phyloP scores from a whole-genome alignment of 1,284 basidiomycete genomes.

The Meira miltonrushii region DNA sequence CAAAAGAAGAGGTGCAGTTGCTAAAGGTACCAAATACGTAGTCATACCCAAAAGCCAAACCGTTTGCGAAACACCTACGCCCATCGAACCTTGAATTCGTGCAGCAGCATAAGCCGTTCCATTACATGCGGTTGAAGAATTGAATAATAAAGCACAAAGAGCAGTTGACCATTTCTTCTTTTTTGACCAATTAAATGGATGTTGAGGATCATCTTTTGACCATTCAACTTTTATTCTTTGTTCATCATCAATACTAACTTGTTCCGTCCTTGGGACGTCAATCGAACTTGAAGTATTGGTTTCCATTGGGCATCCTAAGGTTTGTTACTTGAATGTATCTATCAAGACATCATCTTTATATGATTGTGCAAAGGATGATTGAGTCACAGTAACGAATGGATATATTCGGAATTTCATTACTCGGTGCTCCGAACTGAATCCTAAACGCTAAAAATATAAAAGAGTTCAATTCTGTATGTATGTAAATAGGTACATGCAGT shows the following conservation, averaged over 20 bases:
- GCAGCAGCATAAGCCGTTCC: conserved; percentile 4
- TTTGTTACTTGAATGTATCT: too few species aligned
- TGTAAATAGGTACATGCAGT: too few species aligned
- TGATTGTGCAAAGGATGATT: too few species aligned
- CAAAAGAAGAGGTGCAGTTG: conserved; percentile 32
- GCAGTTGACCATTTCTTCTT: background rate
- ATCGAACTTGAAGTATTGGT: too few species aligned
- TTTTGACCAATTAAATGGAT: conserved; percentile 9
- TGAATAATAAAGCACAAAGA: background rate
- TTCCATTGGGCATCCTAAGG: too few species aligned
- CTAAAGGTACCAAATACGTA: conserved; percentile 27
- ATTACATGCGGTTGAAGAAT: conserved; percentile 7
- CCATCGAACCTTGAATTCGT: background rate
- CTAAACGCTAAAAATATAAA: too few species aligned
- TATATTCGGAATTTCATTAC: too few species aligned
- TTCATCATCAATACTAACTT: background rate
- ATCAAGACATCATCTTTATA: too few species aligned
- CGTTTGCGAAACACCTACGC: background rate
- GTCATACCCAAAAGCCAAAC: conserved; percentile 11
- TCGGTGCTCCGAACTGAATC: too few species aligned
- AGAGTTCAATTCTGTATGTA: too few species aligned
- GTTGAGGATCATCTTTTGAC: conserved; percentile 1
- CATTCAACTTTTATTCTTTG: conserved; percentile 1
- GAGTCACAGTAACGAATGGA: too few species aligned
- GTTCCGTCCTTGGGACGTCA: too few species aligned